Percentiles rank a stretch among this genome's conserved stretches.
These are phyloP conservation scores for Apiospora rasikravindrae DNA, from an alignment of 2,329 filamentous ascomycete species.

Conservation along the genomic window DNA sequence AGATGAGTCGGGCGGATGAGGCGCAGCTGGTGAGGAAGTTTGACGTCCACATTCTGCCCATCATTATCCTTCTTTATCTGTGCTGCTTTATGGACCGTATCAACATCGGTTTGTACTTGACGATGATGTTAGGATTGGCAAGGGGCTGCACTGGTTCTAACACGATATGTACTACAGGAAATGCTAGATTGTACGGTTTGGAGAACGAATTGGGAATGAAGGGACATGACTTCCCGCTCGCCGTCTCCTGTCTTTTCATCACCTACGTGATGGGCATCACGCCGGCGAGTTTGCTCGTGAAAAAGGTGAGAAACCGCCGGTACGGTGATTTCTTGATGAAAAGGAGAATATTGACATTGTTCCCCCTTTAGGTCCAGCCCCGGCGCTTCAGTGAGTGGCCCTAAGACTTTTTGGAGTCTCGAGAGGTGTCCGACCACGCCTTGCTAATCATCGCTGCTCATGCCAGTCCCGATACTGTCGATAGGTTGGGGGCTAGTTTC, in stretches of 20 bases:
- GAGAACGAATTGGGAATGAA: neutral
- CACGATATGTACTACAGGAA: neutral
- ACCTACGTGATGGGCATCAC: slow-evolving; percentile 3
- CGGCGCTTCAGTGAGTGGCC: neutral
- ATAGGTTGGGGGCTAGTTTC: neutral
- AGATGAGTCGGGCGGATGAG: neutral
- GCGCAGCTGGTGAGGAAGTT: neutral
- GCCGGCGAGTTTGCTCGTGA: slow-evolving; percentile 1
- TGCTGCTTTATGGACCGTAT: slow-evolving; percentile 16
- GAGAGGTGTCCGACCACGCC: no score
- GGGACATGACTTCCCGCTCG: neutral
- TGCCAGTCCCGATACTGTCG: neutral
- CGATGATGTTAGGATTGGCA: no score
- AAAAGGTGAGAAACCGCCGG: neutral
- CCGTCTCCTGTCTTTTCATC: slow-evolving; percentile 6
- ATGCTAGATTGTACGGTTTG: neutral
- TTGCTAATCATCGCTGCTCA: neutral
- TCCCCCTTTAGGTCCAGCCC: neutral
- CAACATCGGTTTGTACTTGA: neutral
- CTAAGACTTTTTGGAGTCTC: neutral
- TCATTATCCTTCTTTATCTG: neutral
- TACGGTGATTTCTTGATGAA: neutral
- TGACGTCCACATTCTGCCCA: neutral
- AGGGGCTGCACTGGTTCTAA: neutral
- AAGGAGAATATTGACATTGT: neutral